Evolutionary conservation across 176 grass and related monocot species (phyloP), one percentile per base, ranked within the genome.

Genomic region (Aegilops umbellulata): DNA sequence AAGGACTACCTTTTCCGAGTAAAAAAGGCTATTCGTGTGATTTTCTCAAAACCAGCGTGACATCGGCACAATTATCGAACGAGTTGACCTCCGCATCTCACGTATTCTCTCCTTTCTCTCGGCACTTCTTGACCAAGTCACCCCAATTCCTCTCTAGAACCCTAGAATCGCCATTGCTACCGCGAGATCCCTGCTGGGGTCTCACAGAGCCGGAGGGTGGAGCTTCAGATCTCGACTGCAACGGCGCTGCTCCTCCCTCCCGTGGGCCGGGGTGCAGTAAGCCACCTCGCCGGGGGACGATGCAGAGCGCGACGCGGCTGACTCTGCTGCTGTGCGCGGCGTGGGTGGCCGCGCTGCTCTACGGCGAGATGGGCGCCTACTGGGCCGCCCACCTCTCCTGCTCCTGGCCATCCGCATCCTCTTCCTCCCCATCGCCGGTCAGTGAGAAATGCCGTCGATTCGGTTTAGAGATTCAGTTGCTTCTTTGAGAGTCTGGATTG

Each of bases 361-460:
- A 94, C 60, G 96, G 96, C 69, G 96, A 98, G 91, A 92, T 91
- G 90, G 63, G 86, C 65, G 42, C 96, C 71, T 95, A 92, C 84
- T 98, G 96, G 96, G 73, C 84, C 65, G 78, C 96, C 31, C 87
- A 86, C 84, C 93, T 88, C 82, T 87, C 93, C 70, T 98, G 96
- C 92, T 89, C 93, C 12, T 98, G 96, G 96, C 96, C 90, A 8
- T 80, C 31, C 77, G 60, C 77, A 6, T 85, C 85, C 65, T 9
- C 79, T 22, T 27, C 84, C 17, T 78, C 80, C 82, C 81, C 90
- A 39, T 82, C 82, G 30, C 79, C 44, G 85, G 85, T 79, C 72
- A 76, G 93, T 95, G 47, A 32, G 71, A 20, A 35, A 69, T 34
- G 38, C 1, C 46, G 68, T 20, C 71, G 30, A 15, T 51, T 64